Evolutionary conservation across 768 basidiomycete genomes (phyloP).

Genomic region (Russula vinacea): DNA sequence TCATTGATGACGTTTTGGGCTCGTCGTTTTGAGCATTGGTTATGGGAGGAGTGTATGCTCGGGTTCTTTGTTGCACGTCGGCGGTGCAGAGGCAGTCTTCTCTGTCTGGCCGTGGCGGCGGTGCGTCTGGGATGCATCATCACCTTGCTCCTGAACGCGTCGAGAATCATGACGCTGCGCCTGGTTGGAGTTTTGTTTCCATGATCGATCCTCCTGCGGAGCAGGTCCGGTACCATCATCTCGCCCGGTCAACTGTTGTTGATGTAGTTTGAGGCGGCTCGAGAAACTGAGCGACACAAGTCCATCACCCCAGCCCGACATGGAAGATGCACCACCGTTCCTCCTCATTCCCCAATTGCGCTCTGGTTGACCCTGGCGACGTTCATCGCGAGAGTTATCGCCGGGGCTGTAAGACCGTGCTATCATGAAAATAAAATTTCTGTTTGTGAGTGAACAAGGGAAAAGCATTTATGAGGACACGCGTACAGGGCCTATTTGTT

Average conservation of each 20-base stretch:
- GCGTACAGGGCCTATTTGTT: neutral
- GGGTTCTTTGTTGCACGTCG: neutral
- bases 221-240: too few relatives aligned
- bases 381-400: neutral
- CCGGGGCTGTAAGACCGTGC: neutral
- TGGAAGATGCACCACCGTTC: neutral
- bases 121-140: neutral
- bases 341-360: neutral
- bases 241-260: neutral
- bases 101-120: neutral
- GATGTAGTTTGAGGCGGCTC: slow-evolving; percentile 8
- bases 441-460: neutral
- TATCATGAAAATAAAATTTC: neutral
- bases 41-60: neutral
- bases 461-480: neutral
- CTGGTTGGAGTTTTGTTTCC: neutral
- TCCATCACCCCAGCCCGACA: slow-evolving; percentile 13
- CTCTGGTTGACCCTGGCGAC: neutral
- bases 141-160: neutral
- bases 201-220: neutral
- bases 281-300: slow-evolving; percentile 18
- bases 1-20: slow-evolving; percentile 7
- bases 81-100: neutral
- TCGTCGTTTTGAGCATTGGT: neutral
- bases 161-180: neutral